Evolutionary conservation across 1,139 yeast genomes (phyloP), one percentile per base, ranked within the genome.

Genomic region (Taphrina sp.): DNA sequence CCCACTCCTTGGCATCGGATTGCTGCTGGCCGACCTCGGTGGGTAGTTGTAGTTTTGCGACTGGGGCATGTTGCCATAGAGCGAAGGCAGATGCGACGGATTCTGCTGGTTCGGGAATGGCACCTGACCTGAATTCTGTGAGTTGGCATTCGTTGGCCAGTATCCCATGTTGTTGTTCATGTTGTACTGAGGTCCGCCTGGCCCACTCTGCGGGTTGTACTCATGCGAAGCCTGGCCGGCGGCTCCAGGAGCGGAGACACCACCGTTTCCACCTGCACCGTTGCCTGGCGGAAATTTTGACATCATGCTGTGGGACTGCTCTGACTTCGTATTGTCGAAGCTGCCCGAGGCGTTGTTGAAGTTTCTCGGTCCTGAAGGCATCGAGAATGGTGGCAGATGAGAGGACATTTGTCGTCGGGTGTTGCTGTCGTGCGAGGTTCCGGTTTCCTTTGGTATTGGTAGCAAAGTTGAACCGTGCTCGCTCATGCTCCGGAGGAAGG

Each of bases 351-450:
- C 37, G 10, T 24, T 22, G 16, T 29, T 31, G 20, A 43, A 43
- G 36, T 17, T 33, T 31, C 47, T 29, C 19, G 54, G 44, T 34
- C 54, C 37, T 8, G 46, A 14, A 3, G 54, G 54, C 34, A 49
- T 20, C 4, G 26, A 31, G 46, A 49, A 49, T 12, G 54, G 54
- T 34, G 54, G 54, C 28, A 49, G 31, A 17, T 49, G 54, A 7
- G 54, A 49, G 4, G 45, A 22, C 44, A 35, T 49, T 29, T 22
- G 28, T 12, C 43, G 38, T 12, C 54, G 54, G 16, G 45, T 38
- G 37, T 16, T 16, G 10, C 7, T 28, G 12, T 28, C 31, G 24
- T 35, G 35, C 28, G 24, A 35, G 28, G 45, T 33, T 26, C 45
- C 45, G 33, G 24, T 35, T 12, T 41, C 45, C 23, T 41, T 41